These are phyloP conservation scores for Cucurbita ficifolia DNA, from an alignment of 306 rosid species.

Conservation along the genomic window DNA sequence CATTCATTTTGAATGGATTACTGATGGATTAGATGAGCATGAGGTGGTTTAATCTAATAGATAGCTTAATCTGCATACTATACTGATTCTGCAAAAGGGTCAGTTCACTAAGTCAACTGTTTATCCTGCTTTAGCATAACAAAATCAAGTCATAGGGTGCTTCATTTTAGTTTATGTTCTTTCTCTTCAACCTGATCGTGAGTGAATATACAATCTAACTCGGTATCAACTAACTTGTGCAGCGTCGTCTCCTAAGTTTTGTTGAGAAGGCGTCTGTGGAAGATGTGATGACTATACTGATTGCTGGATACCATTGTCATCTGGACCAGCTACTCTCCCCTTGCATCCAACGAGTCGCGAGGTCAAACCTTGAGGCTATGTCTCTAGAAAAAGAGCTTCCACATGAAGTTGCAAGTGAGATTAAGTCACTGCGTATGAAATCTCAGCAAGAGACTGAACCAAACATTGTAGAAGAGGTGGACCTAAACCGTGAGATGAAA, in stretches of 20 bases:
- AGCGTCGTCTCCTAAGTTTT: conserved; percentile 68
- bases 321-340: conserved; percentile 37
- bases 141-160: background rate
- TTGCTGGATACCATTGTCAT: conserved; percentile 51
- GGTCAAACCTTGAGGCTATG: conserved; percentile 48
- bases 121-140: background rate
- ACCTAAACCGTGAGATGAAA: conserved; percentile 33
- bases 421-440: conserved; percentile 27
- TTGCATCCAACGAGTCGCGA: conserved; percentile 56
- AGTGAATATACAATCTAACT: background rate
- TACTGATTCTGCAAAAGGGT: background rate
- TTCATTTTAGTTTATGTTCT: background rate
- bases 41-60: background rate
- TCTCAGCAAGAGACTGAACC: conserved; percentile 20
- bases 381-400: conserved; percentile 72
- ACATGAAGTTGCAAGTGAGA: conserved; percentile 24
- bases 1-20: background rate
- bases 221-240: conserved; percentile 15
- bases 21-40: background rate
- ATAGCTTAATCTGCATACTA: background rate
- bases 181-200: background rate
- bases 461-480: conserved; percentile 23
- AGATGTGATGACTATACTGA: conserved; percentile 65
- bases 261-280: conserved; percentile 78
- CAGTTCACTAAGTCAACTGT: background rate